Base-by-base conservation (phyloP, 208 protist species). In the Giardia muris region DNA sequence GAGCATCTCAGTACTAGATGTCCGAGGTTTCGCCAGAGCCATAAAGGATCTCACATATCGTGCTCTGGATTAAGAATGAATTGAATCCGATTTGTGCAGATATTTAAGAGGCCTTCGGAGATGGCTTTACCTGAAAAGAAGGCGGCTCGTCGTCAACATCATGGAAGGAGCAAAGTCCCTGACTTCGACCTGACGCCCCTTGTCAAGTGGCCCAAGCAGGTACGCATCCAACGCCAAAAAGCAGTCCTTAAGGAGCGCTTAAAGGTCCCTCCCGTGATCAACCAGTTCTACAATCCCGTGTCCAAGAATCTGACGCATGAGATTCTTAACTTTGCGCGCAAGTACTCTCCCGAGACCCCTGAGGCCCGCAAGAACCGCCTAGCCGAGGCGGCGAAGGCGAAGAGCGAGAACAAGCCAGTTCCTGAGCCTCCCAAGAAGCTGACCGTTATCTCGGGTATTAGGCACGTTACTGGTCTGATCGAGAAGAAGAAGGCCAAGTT, bases 401-500 rank as follows among this genome's bases (percentile, higher is more conserved):
- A 98, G 95, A 96, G 96, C 94, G 94, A 94, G n/a, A 86, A 2
- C 44, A 88, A 95, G 47, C 42, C 86, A 93, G 19, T 76, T 76
- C 57, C 57, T 10, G 57, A 76, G 57, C 10, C 10, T 10, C 95
- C 93, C 95, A 0, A 3, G 46, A 43, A 67, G n/a, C 92, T 96
- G 86, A 92, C 94, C 92, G 93, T 99, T 46, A 96, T 98, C 92
- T 98, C 93, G 92, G 98, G 98, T 91, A 94, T 99, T 91, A 98
- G 99, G 96, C 95, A 98, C 95, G 96, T 99, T 93, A 98, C 97
- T 87, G 95, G 95, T 91, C 95, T 98, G 42, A 96, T 99, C 92
- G 98, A 99, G 96, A 96, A 96, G 94, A 99, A 99, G 96, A 97
- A 98, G 93, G 98, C 98, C 45, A 96, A 97, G 93, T 95, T 99